These are phyloP conservation scores for Basipetospora chlamydospora DNA, from an alignment of 2,329 filamentous ascomycete species.

Conservation along the genomic window DNA sequence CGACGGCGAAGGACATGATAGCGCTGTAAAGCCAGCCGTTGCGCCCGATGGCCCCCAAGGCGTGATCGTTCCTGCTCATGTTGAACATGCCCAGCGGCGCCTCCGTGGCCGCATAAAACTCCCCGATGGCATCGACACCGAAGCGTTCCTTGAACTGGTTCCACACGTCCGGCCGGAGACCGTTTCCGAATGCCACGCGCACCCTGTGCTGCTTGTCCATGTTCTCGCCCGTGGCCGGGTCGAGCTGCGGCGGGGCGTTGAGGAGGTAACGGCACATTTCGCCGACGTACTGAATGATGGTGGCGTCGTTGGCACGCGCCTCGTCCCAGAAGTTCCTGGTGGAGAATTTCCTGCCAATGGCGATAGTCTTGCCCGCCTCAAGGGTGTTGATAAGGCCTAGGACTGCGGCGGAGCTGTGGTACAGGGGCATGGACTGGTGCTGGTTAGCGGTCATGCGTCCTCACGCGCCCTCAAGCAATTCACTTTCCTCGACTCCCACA, in stretches of 20 bases:
- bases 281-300: constrained; percentile 74
- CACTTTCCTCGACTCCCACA: too few species aligned
- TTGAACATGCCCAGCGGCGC: constrained; percentile 59
- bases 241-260: constrained; percentile 45
- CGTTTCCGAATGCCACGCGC: constrained; percentile 70
- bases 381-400: constrained; percentile 53
- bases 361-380: constrained; percentile 46
- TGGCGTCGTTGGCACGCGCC: constrained; percentile 54
- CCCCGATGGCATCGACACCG: constrained; percentile 54
- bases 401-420: constrained; percentile 66
- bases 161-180: constrained; percentile 76
- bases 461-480: too few species aligned
- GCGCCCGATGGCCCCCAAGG: constrained; percentile 65
- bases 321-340: constrained; percentile 65
- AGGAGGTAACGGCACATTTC: constrained; percentile 77
- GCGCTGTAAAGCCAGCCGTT: constrained; percentile 46
- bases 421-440: constrained; percentile 66
- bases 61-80: constrained; percentile 54
- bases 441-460: constrained; percentile 6
- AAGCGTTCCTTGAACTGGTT: constrained; percentile 70
- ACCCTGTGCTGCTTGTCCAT: constrained; percentile 61
- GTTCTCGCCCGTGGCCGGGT: constrained; percentile 48
- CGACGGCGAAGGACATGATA: constrained; percentile 33
- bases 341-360: constrained; percentile 66
- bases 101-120: constrained; percentile 74